Base-by-base conservation (phyloP, 495 filamentous ascomycete species). In the Diplogelasinospora grovesii region DNA sequence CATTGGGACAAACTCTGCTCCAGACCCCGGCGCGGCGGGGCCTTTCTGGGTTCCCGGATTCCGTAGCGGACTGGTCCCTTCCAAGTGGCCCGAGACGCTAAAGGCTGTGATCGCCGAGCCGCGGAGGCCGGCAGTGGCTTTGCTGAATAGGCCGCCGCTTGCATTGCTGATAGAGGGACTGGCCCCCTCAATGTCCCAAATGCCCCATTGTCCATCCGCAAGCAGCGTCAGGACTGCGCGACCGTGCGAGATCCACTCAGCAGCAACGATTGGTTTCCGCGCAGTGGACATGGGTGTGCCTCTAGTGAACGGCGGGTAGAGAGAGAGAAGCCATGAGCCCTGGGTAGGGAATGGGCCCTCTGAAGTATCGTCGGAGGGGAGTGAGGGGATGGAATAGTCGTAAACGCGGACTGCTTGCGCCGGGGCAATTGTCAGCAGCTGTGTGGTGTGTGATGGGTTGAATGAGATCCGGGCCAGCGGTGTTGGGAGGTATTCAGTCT, bases 181-280 rank as follows among this genome's bases (percentile, higher is more conserved):
- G 26, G 77, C 71, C 1, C 82, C 79, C 52, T 86, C 79, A 22
- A 89, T 68, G 62, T 93, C 86, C 89, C 90, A 96, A 20, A 97
- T 78, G 3, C 86, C 89, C 89, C 89, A 97, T 65, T 93, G 83
- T 0, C 88, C 90, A 58, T 95, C 87, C 4, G 74, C 75, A 9
- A 90, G 71, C 6, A 97, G 70, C 4, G 79, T 75, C 46, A 95
- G 66, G 25, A 95, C 70, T 9, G 82, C 83, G 28, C 74, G 79
- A 25, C 89, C 89, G 29, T 80, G 77, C n/a, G 82, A 68, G 6
- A 87, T 77, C 90, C 90, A 96, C 39, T 83, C 69, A 0, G 86
- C 83, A 43, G 81, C 82, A n/a, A 93, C 66, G 22, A 95, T 75
- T 1, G 74, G 75, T 55, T 94, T 96, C 23, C 89, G 77, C 4